A percentile compares a stretch with the other conserved stretches of the same genome.
Conservation (phyloP, 108 stramenopile genomes). For the Cylindrotheca closterium region DNA sequence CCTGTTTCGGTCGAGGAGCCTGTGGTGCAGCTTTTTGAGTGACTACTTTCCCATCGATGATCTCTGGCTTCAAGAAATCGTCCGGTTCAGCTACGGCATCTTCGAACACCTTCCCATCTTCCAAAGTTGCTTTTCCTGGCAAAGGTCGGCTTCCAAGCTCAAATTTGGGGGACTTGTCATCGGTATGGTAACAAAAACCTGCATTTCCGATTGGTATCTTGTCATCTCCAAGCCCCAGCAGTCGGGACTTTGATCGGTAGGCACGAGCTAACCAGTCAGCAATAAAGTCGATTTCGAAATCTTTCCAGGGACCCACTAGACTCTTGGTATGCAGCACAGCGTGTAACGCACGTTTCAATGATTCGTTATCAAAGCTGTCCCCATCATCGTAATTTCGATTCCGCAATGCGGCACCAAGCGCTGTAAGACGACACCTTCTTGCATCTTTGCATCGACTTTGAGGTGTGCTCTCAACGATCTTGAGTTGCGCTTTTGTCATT, state of each 20-base stretch:
- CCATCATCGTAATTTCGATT: conserved; percentile 81
- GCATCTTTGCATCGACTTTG: conserved; percentile 72
- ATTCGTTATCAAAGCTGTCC: conserved; percentile 52
- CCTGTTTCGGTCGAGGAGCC: not conserved
- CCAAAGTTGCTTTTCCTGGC: conserved; percentile 52
- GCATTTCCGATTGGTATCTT: conserved; percentile 64
- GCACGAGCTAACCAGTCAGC: conserved; percentile 73
- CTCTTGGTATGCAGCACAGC: conserved; percentile 67
- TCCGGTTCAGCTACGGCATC: conserved; percentile 65
- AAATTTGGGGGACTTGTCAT: conserved; percentile 71
- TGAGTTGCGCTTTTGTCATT: conserved; percentile 76
- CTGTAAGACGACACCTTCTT: conserved; percentile 73
- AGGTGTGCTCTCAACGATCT: conserved; percentile 65
- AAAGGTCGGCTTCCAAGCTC: conserved; percentile 58
- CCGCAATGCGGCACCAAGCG: conserved; percentile 83
- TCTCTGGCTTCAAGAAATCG: conserved; percentile 52
- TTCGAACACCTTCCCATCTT: conserved; percentile 45
- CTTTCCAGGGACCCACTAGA: conserved; percentile 77
- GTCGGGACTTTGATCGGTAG: conserved; percentile 73
- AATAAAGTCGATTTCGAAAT: conserved; percentile 74
- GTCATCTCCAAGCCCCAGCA: conserved; percentile 71
- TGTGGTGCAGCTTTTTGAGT: not conserved
- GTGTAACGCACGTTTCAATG: conserved; percentile 64
- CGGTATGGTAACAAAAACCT: conserved; percentile 46
- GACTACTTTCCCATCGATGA: not conserved